Conservation (phyloP, 1,284 basidiomycete species). For the Tilletiopsis washingtonensis region DNA sequence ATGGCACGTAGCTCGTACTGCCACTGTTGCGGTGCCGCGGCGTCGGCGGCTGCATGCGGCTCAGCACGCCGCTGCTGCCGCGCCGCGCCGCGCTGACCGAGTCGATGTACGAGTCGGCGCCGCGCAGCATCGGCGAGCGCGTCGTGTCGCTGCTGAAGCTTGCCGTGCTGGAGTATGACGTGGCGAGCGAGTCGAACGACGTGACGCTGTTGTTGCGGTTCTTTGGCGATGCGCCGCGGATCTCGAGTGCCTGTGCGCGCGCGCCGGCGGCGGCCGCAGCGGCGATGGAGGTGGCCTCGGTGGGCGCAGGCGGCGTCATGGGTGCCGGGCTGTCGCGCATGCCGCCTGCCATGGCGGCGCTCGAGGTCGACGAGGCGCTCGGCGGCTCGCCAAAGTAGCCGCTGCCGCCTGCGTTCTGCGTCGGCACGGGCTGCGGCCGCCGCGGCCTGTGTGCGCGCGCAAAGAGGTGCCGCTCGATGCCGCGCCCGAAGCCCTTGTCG, state of each 20-base stretch:
- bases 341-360: no score
- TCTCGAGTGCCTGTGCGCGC: background rate
- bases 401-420: background rate
- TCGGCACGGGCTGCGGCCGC: slow-evolving; percentile 2
- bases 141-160: background rate
- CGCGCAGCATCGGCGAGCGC: background rate
- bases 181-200: slow-evolving; percentile 44
- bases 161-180: slow-evolving; percentile 25
- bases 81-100: slow-evolving; percentile 2
- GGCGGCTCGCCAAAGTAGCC: background rate
- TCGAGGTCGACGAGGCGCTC: background rate
- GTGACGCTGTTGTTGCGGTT: slow-evolving; percentile 34
- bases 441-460: slow-evolving; percentile 36
- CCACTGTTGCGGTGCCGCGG: background rate
- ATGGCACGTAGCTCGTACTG: slow-evolving; percentile 16
- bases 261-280: slow-evolving; percentile 5
- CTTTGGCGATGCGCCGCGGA: slow-evolving; percentile 8
- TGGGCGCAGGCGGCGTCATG: slow-evolving; percentile 10
- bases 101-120: slow-evolving; percentile 17
- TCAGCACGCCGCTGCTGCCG: background rate
- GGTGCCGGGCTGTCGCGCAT: slow-evolving; percentile 28
- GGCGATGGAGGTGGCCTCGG: slow-evolving; percentile 10
- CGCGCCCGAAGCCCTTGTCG: slow-evolving; percentile 39
- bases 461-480: slow-evolving; percentile 45
- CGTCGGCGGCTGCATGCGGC: no score